These are phyloP conservation scores for Suhomyces terraborum DNA, from an alignment of 1,139 yeast genomes.

Conservation along the genomic window DNA sequence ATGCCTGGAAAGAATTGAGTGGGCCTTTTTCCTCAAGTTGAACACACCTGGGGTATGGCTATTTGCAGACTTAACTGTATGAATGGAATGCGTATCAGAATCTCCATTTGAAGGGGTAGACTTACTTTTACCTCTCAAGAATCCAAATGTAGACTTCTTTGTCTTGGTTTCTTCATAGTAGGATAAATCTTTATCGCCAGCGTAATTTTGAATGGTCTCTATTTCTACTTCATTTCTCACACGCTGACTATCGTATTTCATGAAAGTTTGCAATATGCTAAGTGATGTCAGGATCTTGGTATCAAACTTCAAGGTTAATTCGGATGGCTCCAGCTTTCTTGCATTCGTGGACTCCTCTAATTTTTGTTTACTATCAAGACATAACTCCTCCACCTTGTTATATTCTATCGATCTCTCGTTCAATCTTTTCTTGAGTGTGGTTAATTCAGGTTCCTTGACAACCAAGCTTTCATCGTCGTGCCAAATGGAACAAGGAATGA, in stretches of 20 bases:
- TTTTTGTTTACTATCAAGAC: constrained; percentile 50
- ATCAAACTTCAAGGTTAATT: constrained; percentile 51
- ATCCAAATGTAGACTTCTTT: constrained; percentile 59
- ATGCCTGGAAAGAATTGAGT: constrained; percentile 23
- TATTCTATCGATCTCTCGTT: constrained; percentile 51
- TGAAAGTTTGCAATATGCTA: constrained; percentile 58
- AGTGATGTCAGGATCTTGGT: constrained; percentile 59
- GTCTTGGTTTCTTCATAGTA: constrained; percentile 44
- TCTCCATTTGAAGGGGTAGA: constrained; percentile 18
- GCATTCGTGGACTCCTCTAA: constrained; percentile 50
- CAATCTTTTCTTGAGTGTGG: constrained; percentile 62
- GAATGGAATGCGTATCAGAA: constrained; percentile 31
- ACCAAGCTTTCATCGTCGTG: constrained; percentile 89
- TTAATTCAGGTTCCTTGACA: constrained; percentile 62
- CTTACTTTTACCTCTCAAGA: constrained; percentile 36
- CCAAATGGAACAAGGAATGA: constrained; percentile 92
- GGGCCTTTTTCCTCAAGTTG: constrained; percentile 40
- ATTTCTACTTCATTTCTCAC: constrained; percentile 82
- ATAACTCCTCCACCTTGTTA: constrained; percentile 43
- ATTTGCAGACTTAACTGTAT: constrained; percentile 35
- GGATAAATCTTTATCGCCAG: constrained; percentile 71
- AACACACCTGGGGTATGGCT: constrained; percentile 37
- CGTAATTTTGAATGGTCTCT: constrained; percentile 85
- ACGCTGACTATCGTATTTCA: constrained; percentile 72
- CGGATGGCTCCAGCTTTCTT: constrained; percentile 34